These are phyloP conservation scores for Aureobasidium sp. DNA, from an alignment of 2,329 filamentous ascomycete species.

Conservation along the genomic window DNA sequence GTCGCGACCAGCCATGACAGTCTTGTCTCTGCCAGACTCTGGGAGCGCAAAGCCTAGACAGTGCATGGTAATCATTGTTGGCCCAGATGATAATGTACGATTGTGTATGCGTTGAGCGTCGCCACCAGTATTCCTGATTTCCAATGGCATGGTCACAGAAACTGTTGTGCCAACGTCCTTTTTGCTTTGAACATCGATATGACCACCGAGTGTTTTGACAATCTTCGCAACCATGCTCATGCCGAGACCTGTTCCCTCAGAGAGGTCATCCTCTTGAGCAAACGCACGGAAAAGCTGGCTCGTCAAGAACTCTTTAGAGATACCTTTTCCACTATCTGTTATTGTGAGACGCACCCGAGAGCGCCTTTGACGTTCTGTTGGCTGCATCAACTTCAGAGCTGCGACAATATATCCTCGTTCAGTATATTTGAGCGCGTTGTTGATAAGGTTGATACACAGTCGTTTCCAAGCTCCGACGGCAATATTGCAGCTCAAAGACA, in stretches of 20 bases:
- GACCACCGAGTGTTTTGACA: constrained; percentile 23
- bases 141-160: constrained; percentile 42
- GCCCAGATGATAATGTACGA: neutral
- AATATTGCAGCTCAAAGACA: constrained; percentile 1
- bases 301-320: constrained; percentile 50
- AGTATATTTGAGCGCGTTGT: constrained; percentile 43
- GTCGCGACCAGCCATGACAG: constrained; percentile 4
- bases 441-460: constrained; percentile 24
- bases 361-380: constrained; percentile 4
- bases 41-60: constrained; percentile 14
- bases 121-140: neutral
- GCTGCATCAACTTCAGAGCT: neutral
- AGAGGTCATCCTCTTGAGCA: constrained; percentile 28
- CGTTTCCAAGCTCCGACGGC: constrained; percentile 9
- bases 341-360: constrained; percentile 31
- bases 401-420: constrained; percentile 30
- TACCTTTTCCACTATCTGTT: constrained; percentile 59
- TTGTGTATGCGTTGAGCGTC: neutral
- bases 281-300: constrained; percentile 28
- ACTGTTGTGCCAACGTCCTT: constrained; percentile 41
- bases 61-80: constrained; percentile 10
- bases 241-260: constrained; percentile 30
- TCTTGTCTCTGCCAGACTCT: neutral
- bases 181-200: constrained; percentile 35
- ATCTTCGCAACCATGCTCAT: constrained; percentile 29